Base-by-base conservation (phyloP, 768 basidiomycete genomes). In the Gautieria morchelliformis region DNA sequence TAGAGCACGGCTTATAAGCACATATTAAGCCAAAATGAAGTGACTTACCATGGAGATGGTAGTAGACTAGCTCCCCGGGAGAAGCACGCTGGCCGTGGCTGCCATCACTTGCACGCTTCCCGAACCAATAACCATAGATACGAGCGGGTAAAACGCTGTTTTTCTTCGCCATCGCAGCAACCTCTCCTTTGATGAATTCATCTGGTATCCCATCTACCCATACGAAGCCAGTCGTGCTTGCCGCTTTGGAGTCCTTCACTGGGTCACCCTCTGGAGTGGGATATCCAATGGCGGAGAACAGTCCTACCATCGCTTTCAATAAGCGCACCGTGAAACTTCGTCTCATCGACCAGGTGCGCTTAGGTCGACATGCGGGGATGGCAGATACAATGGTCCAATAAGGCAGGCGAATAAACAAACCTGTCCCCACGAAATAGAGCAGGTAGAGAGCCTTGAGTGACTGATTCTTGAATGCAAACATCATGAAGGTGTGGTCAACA, bases 381-480 rank as follows among this genome's bases (percentile, higher is more conserved):
- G 73, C 60, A 30, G 72, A 69, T 17, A 72, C 58, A 6, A 81
- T 53, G 19, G 69, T 60, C 79, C 81, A 81, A 46, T 75, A 61
- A 2, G 82, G 81, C 48, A 80, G 47, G 30, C 74, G 74, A 35
- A 83, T 37, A 41, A 78, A 69, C 39, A 74, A 53, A 5, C 72
- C 73, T 53, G 64, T 62, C 15, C 76, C 33, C 19, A 77, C 47
- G 49, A 74, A 71, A 62, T 77, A 79, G 6, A 68, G 63, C 27
- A 81, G 62, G 65, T 78, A 82, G 35, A 80, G 55, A 9, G 66
- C 69, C 62, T 79, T 81, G 66, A 78, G 63, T 9, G 81, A 79
- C 60, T 82, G 81, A 9, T 55, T 41, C 30, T 52, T 44, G 53
- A 32, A 63, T 30, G 45, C 58, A 59, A 65, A 63, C 27, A 60